phyloP scores from a whole-genome alignment of 1,139 yeast species.

The Zygosaccharomyces sapae region DNA sequence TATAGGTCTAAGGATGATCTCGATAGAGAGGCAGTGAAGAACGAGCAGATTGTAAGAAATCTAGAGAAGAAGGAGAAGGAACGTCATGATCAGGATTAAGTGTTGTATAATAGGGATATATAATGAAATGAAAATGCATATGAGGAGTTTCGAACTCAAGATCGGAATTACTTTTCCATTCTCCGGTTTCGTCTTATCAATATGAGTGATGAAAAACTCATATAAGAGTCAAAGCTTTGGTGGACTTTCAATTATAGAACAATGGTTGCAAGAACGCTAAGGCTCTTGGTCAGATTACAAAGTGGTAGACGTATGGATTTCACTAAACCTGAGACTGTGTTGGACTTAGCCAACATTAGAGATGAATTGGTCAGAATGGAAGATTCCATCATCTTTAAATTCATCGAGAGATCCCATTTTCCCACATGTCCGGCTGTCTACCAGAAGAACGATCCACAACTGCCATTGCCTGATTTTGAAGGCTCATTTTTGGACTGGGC shows the following conservation, averaged over 20 bases:
- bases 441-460: slow-evolving; percentile 47
- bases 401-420: slow-evolving; percentile 91
- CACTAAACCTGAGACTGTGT: slow-evolving; percentile 74
- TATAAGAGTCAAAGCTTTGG: background rate
- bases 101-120: no score
- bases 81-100: background rate
- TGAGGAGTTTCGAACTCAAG: background rate
- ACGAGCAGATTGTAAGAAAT: slow-evolving; percentile 30
- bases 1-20: slow-evolving; percentile 34
- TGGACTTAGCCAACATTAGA: slow-evolving; percentile 77
- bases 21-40: slow-evolving; percentile 36
- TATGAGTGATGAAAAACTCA: background rate
- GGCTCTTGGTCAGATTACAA: background rate
- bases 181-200: background rate
- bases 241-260: background rate
- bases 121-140: background rate
- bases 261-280: background rate
- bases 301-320: slow-evolving; percentile 64
- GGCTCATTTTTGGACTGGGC: slow-evolving; percentile 90
- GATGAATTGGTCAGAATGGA: slow-evolving; percentile 87
- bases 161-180: no score
- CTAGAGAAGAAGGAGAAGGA: slow-evolving; percentile 16
- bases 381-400: slow-evolving; percentile 86
- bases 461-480: slow-evolving; percentile 57
- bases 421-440: slow-evolving; percentile 74